Percentiles rank a stretch among this genome's conserved stretches.
These are phyloP conservation scores for Geosiphon pyriformis DNA, from an alignment of 192 early-diverging fungal species.

Conservation along the genomic window DNA sequence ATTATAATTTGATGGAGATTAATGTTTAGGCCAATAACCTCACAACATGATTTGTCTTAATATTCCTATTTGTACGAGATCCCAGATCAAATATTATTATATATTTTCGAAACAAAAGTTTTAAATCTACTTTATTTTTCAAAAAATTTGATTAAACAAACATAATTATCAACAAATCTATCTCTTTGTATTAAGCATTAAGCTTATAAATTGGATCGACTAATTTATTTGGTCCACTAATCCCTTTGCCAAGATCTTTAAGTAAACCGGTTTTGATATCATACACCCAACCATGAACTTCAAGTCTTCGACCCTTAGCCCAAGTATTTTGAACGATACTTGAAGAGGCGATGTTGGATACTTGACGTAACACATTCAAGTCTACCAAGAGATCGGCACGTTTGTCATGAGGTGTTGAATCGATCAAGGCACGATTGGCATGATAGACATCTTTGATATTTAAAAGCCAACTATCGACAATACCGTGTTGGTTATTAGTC, in stretches of 20 bases:
- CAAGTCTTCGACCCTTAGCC: constrained; percentile 61
- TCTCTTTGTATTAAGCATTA: too few relatives aligned
- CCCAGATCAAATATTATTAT: too few relatives aligned
- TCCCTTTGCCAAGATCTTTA: constrained; percentile 29
- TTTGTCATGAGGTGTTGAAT: constrained; percentile 38
- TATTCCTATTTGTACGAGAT: too few relatives aligned
- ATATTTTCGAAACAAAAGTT: too few relatives aligned
- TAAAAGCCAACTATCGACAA: constrained; percentile 89
- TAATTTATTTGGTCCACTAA: constrained; percentile 22
- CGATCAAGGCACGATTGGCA: constrained; percentile 43
- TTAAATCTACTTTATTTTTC: too few relatives aligned
- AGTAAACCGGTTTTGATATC: constrained; percentile 53
- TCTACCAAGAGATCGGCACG: constrained; percentile 56
- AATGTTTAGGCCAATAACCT: too few relatives aligned
- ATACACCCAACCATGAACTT: constrained; percentile 71
- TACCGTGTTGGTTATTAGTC: constrained; percentile 55
- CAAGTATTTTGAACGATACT: constrained; percentile 82
- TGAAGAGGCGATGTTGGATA: constrained; percentile 64
- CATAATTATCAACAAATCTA: too few relatives aligned
- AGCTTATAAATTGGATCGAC: not conserved
- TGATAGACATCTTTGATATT: constrained; percentile 81
- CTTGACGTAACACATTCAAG: constrained; percentile 73
- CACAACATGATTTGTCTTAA: too few relatives aligned
- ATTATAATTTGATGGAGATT: too few relatives aligned
- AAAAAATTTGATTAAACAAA: too few relatives aligned